Conservation (phyloP, 306 rosid species). For the Sesbania bispinosa region DNA sequence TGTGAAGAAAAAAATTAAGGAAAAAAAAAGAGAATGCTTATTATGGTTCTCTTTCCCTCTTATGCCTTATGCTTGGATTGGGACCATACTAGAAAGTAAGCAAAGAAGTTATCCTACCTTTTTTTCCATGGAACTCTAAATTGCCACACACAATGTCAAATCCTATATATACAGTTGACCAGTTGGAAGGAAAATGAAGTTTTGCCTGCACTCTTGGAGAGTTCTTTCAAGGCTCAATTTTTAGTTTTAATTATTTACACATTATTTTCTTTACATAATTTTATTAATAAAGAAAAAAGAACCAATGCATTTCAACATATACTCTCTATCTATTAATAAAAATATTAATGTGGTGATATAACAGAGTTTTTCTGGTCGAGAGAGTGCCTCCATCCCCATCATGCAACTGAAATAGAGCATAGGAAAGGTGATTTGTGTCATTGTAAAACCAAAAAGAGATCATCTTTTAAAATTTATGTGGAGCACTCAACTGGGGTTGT, state of each 20-base stretch:
- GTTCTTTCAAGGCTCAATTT: background rate
- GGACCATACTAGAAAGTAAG: background rate
- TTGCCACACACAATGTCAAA: background rate
- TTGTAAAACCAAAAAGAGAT: background rate
- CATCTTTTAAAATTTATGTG: background rate
- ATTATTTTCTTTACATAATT: too few species aligned
- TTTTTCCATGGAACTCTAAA: background rate
- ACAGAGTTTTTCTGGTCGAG: too few species aligned
- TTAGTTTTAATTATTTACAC: background rate
- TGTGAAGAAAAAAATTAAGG: background rate
- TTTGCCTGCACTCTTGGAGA: background rate
- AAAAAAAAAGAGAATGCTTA: background rate
- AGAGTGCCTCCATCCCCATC: background rate
- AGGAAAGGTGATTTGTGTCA: background rate
- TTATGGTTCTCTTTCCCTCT: background rate
- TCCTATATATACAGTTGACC: background rate
- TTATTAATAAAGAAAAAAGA: too few species aligned
- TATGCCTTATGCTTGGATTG: background rate
- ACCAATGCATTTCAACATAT: too few species aligned
- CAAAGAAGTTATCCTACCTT: background rate
- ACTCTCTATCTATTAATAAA: too few species aligned
- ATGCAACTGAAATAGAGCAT: background rate
- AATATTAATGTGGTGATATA: too few species aligned
- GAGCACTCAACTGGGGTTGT: background rate
- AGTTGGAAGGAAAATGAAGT: conserved; percentile 7